These are phyloP conservation scores for Fusarium anthophilum DNA, from an alignment of 2,329 filamentous ascomycete genomes.

Conservation along the genomic window DNA sequence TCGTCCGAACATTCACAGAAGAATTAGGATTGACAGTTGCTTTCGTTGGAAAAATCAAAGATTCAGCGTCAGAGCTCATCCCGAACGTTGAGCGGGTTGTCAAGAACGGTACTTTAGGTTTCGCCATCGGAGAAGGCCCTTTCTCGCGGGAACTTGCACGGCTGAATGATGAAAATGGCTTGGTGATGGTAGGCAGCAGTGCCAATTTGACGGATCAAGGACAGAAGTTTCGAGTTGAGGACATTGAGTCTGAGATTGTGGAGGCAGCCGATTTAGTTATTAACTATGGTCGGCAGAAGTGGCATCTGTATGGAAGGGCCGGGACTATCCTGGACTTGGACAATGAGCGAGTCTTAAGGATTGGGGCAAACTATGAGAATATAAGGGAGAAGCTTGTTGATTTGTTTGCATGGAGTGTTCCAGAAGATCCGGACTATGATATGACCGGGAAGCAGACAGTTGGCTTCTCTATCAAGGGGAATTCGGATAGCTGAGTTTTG, in stretches of 20 bases:
- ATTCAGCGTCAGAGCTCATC: neutral
- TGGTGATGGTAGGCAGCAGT: neutral
- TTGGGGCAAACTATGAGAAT: neutral
- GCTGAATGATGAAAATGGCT: neutral
- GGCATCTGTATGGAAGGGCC: neutral
- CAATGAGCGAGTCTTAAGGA: neutral
- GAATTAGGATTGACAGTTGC: neutral
- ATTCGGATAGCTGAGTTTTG: rapidly evolving
- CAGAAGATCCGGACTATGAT: neutral
- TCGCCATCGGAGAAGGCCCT: neutral
- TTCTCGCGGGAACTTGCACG: neutral
- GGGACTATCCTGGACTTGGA: neutral
- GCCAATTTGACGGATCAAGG: neutral
- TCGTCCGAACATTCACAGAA: neutral
- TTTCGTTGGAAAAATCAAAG: neutral
- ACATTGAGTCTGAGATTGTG: neutral
- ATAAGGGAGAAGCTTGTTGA: neutral
- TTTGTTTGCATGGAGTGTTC: neutral
- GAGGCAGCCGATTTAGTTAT: neutral
- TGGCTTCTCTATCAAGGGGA: neutral
- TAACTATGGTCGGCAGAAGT: neutral
- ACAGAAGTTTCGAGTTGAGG: neutral
- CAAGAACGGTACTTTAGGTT: neutral
- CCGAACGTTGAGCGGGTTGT: neutral
- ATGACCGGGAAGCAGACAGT: neutral